A percentile compares a stretch with the other conserved stretches of the same genome.
phyloP scores from a whole-genome alignment of 2,329 filamentous ascomycete species.

The Ceratocystis destructans region DNA sequence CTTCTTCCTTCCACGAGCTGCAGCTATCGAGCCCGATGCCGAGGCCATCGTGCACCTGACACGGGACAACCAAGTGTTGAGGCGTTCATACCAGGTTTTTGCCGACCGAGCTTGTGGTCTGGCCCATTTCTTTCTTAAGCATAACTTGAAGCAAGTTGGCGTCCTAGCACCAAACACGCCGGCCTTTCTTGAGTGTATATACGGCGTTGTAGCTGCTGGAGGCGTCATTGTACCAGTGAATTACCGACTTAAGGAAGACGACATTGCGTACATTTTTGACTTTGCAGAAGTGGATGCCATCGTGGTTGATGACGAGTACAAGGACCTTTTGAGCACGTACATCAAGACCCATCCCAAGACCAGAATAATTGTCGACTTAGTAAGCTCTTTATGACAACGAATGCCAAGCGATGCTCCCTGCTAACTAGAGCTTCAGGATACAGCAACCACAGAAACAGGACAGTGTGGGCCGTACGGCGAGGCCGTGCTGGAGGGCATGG shows the following conservation, averaged over 20 bases:
- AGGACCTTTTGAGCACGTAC: slow-evolving; percentile 54
- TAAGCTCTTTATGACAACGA: slow-evolving; percentile 23
- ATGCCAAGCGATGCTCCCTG: background rate
- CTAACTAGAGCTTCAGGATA: slow-evolving; percentile 42
- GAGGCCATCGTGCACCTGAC: slow-evolving; percentile 78
- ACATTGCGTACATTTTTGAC: slow-evolving; percentile 80
- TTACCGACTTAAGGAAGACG: slow-evolving; percentile 59
- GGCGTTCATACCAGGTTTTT: slow-evolving; percentile 65
- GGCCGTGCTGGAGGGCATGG: slow-evolving; percentile 66
- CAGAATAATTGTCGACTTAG: slow-evolving; percentile 59
- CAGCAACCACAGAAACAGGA: slow-evolving; percentile 60
- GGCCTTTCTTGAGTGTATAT: slow-evolving; percentile 82
- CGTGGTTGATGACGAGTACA: slow-evolving; percentile 73
- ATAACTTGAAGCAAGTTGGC: slow-evolving; percentile 62
- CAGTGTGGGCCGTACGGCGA: slow-evolving; percentile 69
- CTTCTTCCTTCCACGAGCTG: slow-evolving; percentile 72
- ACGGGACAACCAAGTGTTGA: slow-evolving; percentile 57
- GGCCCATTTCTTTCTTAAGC: slow-evolving; percentile 71
- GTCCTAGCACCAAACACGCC: slow-evolving; percentile 87
- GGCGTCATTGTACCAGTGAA: slow-evolving; percentile 58
- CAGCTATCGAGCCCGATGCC: slow-evolving; percentile 73
- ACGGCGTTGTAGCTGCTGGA: slow-evolving; percentile 70
- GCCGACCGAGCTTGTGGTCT: slow-evolving; percentile 77
- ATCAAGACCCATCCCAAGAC: slow-evolving; percentile 46
- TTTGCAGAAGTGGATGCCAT: slow-evolving; percentile 78